Evolutionary conservation across 2,329 filamentous ascomycete species (phyloP).

Genomic region (Pestalotiopsis sp.): DNA sequence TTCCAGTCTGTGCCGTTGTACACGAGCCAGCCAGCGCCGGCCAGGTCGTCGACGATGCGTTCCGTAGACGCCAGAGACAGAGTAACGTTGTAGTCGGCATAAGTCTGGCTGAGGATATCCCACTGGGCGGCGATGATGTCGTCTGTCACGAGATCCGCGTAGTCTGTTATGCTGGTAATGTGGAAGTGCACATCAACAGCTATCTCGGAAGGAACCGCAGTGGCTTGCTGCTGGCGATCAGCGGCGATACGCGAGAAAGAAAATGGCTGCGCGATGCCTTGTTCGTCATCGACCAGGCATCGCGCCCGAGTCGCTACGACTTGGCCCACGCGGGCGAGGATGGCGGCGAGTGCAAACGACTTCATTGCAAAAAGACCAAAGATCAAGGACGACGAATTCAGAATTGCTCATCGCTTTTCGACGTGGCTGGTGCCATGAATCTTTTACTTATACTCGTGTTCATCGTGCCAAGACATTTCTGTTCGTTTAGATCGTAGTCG

Average conservation of each 20-base stretch:
- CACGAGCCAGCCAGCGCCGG: neutral
- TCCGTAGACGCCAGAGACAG: neutral
- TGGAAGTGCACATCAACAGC: constrained; percentile 1
- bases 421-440: neutral
- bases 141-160: neutral
- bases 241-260: neutral
- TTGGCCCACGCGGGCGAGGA: neutral
- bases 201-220: neutral
- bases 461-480: neutral
- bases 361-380: neutral
- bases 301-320: neutral
- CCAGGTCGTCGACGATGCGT: neutral
- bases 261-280: neutral
- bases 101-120: neutral
- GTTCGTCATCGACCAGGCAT: neutral
- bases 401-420: neutral
- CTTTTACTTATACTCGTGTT: neutral
- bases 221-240: neutral
- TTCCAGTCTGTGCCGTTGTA: neutral
- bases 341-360: neutral
- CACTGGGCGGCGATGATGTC: neutral
- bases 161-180: neutral
- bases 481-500: neutral
- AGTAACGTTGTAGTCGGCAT: neutral
- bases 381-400: neutral